Evolutionary conservation across 2,329 filamentous ascomycete genomes (phyloP), one percentile per base, ranked within the genome.

Genomic region (Trichophyton schoenleinii): DNA sequence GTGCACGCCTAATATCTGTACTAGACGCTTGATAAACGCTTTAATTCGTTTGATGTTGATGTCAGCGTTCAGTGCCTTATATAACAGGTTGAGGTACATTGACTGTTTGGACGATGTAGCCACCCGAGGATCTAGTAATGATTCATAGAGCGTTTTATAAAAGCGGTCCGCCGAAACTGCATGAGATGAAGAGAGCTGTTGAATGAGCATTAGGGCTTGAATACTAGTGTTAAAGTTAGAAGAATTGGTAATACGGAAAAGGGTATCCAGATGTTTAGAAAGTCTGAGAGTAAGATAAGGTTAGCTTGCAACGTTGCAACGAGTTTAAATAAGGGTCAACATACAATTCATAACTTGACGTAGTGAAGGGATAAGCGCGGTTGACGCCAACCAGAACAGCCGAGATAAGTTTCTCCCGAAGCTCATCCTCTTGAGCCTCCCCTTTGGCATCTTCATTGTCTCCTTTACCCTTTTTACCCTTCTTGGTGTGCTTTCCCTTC

Each of bases 221-320:
- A 99, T 89, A 71, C 91, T 94, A 0, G 94, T 99, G 76, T 97
- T 99, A 81, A 99, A 97, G 74, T 99, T 99, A 61, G 92, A 90
- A 0, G 92, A 97, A 75, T 99, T 94, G 0, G 94, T 95, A 69
- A 99, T 94, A 68, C 85, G 87, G 81, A 96, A 99, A 28, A 99
- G 81, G 2, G 92, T 96, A 71, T 97, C 88, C 62, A 99, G 83
- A 70, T 99, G 92, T 62, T 87, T 85, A 69, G 95, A 89, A 66
- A 97, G 83, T 25, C 85, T 88, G 65, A 48, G 62, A 31, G 20
- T 41, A 20, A 60, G 60, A 7, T n/a, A 59, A 70, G 69, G 68
- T 69, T 67, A 65, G 52, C 57, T 38, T 13, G 34, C 41, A 25
- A 34, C 20, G 13, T 25, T 11, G 22, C 5, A 48, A 53, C 55